A percentile compares a stretch with the other conserved stretches of the same genome.
phyloP scores from a whole-genome alignment of 148 eudicot genomes.

The Camellia japonica region DNA sequence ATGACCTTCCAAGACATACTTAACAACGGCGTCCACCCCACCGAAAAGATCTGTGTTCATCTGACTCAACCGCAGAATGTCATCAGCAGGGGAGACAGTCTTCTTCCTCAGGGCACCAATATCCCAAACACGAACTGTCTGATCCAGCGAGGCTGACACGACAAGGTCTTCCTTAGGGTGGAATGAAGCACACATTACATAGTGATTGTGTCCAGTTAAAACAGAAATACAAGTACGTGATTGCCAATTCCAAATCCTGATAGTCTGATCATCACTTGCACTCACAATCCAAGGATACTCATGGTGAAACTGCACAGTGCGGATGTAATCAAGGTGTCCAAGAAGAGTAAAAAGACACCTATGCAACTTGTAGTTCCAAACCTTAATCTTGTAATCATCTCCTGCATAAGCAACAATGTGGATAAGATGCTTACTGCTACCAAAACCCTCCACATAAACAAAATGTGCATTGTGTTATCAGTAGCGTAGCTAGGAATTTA shows the following conservation, averaged over 20 bases:
- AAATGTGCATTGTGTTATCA: neutral
- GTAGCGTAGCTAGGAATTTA: too few species aligned
- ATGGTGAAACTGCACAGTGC: constrained; percentile 95
- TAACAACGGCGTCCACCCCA: constrained; percentile 89
- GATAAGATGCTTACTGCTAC: constrained; percentile 4
- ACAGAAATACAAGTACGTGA: constrained; percentile 94
- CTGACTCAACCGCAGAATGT: constrained; percentile 67
- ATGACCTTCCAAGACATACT: constrained; percentile 93
- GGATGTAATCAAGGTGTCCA: constrained; percentile 94
- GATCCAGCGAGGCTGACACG: constrained; percentile 93
- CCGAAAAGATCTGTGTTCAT: constrained; percentile 88
- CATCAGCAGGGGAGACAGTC: constrained; percentile 78
- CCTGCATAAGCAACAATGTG: constrained; percentile 45
- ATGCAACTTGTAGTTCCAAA: constrained; percentile 94
- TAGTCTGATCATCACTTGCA: constrained; percentile 97
- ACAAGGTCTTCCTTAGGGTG: constrained; percentile 93
- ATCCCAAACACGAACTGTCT: constrained; percentile 96
- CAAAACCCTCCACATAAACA: neutral
- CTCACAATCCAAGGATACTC: constrained; percentile 94
- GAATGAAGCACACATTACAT: constrained; percentile 94
- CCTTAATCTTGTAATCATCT: constrained; percentile 94
- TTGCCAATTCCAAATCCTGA: constrained; percentile 97
- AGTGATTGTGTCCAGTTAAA: constrained; percentile 92
- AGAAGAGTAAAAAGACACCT: constrained; percentile 88
- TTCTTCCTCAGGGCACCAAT: constrained; percentile 79